Evolutionary conservation across 371 early-diverging fungal species (phyloP).

Genomic region (Haplosporangium sp.): DNA sequence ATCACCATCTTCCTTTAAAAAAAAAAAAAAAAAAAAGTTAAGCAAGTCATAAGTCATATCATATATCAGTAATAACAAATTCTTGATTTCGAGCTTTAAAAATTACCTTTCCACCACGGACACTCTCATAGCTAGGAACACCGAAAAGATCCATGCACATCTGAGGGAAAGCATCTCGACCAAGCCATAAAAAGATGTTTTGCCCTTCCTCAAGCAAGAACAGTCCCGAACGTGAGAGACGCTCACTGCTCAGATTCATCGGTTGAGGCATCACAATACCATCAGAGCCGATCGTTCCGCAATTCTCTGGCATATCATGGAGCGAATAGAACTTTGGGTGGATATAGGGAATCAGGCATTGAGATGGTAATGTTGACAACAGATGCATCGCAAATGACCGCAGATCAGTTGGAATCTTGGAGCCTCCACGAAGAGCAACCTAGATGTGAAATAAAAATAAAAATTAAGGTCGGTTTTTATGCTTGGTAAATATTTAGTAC

Average conservation of each 20-base stretch:
- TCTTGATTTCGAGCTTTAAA: too few relatives aligned
- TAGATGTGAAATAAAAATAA: constrained; percentile 10
- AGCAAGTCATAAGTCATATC: neutral
- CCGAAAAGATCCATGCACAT: constrained; percentile 79
- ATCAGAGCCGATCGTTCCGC: constrained; percentile 68
- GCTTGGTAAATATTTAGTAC: neutral
- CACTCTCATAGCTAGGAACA: constrained; percentile 67
- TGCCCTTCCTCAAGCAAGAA: constrained; percentile 88
- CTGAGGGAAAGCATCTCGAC: constrained; percentile 81
- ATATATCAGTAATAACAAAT: neutral
- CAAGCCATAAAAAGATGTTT: constrained; percentile 92
- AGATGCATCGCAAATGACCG: constrained; percentile 79
- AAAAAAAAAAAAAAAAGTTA: neutral
- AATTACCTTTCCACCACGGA: constrained; percentile 70
- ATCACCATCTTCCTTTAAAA: constrained; percentile 95
- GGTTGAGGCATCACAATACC: constrained; percentile 78
- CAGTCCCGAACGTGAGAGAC: constrained; percentile 84
- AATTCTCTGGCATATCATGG: constrained; percentile 83
- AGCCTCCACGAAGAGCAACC: constrained; percentile 73
- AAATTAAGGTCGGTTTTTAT: neutral
- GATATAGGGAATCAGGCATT: constrained; percentile 77
- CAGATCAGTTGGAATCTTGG: constrained; percentile 79
- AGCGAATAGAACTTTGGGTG: constrained; percentile 88
- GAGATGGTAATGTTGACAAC: constrained; percentile 83
- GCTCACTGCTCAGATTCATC: constrained; percentile 87